Evolutionary conservation across 2,329 filamentous ascomycete species (phyloP).

Genomic region (Neonectria faginata): DNA sequence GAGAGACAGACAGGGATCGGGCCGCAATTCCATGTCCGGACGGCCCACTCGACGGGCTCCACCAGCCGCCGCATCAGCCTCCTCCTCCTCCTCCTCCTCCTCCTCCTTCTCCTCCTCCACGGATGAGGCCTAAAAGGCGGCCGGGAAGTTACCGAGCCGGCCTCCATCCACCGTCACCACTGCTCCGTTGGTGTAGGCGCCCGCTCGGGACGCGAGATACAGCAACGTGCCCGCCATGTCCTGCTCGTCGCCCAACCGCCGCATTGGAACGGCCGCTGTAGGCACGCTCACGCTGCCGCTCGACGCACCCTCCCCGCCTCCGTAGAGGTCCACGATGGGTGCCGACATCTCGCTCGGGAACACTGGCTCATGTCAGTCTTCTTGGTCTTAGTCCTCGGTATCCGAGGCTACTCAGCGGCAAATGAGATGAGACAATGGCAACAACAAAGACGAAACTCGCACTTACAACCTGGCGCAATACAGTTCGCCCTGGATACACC

Average conservation of each 20-base stretch:
- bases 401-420: constrained; percentile 33
- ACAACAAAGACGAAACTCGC: constrained; percentile 9
- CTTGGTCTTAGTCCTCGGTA: constrained; percentile 21
- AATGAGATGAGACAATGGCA: constrained; percentile 19
- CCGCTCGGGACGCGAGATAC: constrained; percentile 73
- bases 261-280: constrained; percentile 65
- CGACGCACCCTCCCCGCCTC: constrained; percentile 49
- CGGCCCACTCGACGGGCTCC: constrained; percentile 20
- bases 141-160: constrained; percentile 66
- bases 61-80: constrained; percentile 12
- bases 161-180: constrained; percentile 74
- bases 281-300: constrained; percentile 46
- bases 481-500: constrained; percentile 55
- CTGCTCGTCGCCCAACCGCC: constrained; percentile 68
- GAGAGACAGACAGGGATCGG: not conserved
- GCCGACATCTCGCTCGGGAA: constrained; percentile 72
- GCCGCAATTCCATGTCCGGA: constrained; percentile 28
- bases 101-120: not conserved
- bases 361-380: constrained; percentile 51
- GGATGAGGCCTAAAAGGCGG: constrained; percentile 58
- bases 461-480: constrained; percentile 63
- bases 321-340: constrained; percentile 56
- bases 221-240: constrained; percentile 73
- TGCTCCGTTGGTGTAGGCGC: constrained; percentile 74
- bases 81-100: constrained; percentile 1